These are phyloP conservation scores for Pythium sp. DNA, from an alignment of 352 stramenopile genomes.

Conservation along the genomic window DNA sequence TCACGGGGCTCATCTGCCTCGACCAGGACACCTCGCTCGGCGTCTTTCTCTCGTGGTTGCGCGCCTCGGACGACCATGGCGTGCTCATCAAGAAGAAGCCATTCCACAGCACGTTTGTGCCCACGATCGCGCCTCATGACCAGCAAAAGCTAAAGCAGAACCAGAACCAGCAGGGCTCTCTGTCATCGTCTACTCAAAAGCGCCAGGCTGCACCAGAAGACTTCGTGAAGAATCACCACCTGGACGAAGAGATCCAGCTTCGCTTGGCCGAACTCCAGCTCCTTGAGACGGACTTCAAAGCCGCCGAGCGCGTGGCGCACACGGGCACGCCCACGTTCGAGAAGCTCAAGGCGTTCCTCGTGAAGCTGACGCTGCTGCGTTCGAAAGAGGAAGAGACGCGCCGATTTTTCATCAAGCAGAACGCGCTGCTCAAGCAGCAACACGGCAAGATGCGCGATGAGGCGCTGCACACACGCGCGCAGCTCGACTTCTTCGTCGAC, in stretches of 20 bases:
- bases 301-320: constrained; percentile 52
- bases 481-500: constrained; percentile 80
- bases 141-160: background rate
- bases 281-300: constrained; percentile 62
- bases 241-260: constrained; percentile 50
- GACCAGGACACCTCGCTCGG: constrained; percentile 71
- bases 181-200: constrained; percentile 1
- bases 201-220: constrained; percentile 16
- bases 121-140: constrained; percentile 29
- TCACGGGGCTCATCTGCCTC: constrained; percentile 62
- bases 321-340: constrained; percentile 61
- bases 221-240: constrained; percentile 47
- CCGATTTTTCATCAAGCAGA: constrained; percentile 52
- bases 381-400: constrained; percentile 59
- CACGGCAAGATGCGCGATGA: constrained; percentile 58
- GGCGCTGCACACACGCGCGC: constrained; percentile 54
- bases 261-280: constrained; percentile 38
- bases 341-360: constrained; percentile 72
- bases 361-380: constrained; percentile 54
- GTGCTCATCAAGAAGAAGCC: constrained; percentile 30
- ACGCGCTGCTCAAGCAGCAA: constrained; percentile 38
- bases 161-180: background rate
- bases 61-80: constrained; percentile 27
- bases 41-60: constrained; percentile 69
- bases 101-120: constrained; percentile 71